Evolutionary conservation across 306 rosid species (phyloP).

Genomic region (Glycine latifolia): DNA sequence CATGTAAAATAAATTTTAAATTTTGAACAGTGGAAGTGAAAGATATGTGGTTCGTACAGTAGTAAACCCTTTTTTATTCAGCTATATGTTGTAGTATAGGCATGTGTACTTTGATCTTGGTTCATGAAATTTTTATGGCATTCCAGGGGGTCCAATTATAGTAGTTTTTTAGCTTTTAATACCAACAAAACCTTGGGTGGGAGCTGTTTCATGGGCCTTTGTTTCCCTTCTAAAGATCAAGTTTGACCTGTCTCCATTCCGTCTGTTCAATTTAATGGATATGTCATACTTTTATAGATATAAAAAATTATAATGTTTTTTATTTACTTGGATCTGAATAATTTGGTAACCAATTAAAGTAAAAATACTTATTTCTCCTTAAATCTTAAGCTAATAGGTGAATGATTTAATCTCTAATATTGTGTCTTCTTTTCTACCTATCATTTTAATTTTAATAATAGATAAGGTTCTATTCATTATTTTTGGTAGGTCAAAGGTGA

Average conservation of each 20-base stretch:
- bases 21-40: too few relatives aligned
- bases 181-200: constrained; percentile 93
- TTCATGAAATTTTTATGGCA: too few relatives aligned
- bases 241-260: constrained; percentile 93
- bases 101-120: too few relatives aligned
- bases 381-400: constrained; percentile 7
- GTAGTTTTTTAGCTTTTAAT: too few relatives aligned
- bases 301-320: constrained; percentile 7
- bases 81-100: too few relatives aligned
- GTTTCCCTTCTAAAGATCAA: constrained; percentile 98
- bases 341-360: neutral
- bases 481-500: constrained; percentile 25
- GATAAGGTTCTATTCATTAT: neutral
- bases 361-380: neutral
- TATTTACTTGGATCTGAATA: neutral
- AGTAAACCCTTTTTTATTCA: too few relatives aligned
- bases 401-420: constrained; percentile 14
- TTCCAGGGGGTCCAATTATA: too few relatives aligned
- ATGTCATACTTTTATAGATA: constrained; percentile 43
- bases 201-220: constrained; percentile 98
- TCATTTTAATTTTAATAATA: constrained; percentile 2
- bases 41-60: too few relatives aligned
- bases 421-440: neutral
- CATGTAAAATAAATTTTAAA: too few relatives aligned
- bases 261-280: constrained; percentile 98